Percentiles rank a stretch among this genome's conserved stretches.
Evolutionary conservation across 306 rosid genomes (phyloP).

Genomic region (Malus orientalis): DNA sequence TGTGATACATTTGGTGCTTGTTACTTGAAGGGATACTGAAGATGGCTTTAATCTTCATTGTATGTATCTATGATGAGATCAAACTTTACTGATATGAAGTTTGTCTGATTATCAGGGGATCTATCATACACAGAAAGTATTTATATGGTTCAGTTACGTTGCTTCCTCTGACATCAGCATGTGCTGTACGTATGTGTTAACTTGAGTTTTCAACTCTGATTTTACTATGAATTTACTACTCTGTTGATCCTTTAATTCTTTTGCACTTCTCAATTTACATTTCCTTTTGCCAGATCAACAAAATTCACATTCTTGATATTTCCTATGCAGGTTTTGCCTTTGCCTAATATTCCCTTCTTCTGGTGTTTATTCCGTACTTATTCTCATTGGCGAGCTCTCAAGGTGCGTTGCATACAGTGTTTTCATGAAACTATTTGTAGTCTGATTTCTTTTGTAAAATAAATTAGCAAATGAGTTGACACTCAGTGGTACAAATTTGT

Average conservation of each 20-base stretch:
- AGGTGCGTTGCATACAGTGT: slow-evolving; percentile 39
- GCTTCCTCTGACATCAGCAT: slow-evolving; percentile 72
- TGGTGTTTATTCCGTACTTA: slow-evolving; percentile 78
- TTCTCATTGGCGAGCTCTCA: slow-evolving; percentile 91
- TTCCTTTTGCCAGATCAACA: background rate
- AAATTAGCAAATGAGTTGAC: background rate
- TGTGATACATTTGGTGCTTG: background rate
- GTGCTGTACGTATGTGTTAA: slow-evolving; percentile 57
- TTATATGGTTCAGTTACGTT: slow-evolving; percentile 60
- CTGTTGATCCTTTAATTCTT: slow-evolving; percentile 1
- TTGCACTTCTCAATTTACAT: background rate
- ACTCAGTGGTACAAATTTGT: background rate
- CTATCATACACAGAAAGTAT: slow-evolving; percentile 61
- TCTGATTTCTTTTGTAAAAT: background rate
- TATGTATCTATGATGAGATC: background rate
- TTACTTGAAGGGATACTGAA: background rate
- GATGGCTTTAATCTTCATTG: background rate
- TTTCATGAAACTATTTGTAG: slow-evolving; percentile 9
- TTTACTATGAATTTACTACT: background rate
- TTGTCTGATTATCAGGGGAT: slow-evolving; percentile 55
- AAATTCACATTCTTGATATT: slow-evolving; percentile 12
- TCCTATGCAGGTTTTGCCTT: slow-evolving; percentile 63
- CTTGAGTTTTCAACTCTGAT: background rate
- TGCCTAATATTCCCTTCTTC: slow-evolving; percentile 87
- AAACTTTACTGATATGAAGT: slow-evolving; percentile 5